phyloP scores from a whole-genome alignment of 2,329 filamentous ascomycete genomes.

The Aspergillus pseudoviridinutans region DNA sequence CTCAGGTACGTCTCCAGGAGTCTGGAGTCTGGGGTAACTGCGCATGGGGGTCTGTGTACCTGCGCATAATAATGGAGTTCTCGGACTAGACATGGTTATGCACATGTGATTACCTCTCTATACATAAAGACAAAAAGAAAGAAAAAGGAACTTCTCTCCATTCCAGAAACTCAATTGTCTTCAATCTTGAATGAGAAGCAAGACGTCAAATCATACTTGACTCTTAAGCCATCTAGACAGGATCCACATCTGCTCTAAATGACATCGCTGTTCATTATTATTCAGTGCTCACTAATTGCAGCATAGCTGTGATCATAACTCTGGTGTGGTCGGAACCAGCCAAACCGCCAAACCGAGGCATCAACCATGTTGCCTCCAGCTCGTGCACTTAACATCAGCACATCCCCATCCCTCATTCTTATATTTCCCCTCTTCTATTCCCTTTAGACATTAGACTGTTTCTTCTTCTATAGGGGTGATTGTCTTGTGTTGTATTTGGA shows the following conservation, averaged over 20 bases:
- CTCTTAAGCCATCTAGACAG: not conserved
- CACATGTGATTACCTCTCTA: no score
- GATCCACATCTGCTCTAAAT: not conserved
- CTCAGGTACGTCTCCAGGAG: not conserved
- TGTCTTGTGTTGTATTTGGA: not conserved
- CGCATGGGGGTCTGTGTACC: not conserved
- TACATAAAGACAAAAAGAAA: no score
- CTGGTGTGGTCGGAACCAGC: not conserved
- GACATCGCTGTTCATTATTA: no score
- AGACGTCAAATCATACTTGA: no score
- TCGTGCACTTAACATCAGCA: not conserved
- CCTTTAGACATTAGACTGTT: not conserved
- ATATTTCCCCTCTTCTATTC: not conserved
- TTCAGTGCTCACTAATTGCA: not conserved
- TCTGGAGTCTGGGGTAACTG: not conserved
- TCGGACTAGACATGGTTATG: no score
- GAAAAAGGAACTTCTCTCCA: no score
- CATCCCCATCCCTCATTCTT: not conserved
- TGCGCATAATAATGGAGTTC: no score
- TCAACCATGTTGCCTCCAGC: constrained; percentile 1
- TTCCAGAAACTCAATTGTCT: no score
- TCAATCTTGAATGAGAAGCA: not conserved
- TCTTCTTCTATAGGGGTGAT: not conserved
- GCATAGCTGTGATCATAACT: not conserved
- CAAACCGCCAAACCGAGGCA: not conserved